These are phyloP conservation scores for Alternaria hordeiaustralica DNA, from an alignment of 2,329 filamentous ascomycete genomes.

Conservation along the genomic window DNA sequence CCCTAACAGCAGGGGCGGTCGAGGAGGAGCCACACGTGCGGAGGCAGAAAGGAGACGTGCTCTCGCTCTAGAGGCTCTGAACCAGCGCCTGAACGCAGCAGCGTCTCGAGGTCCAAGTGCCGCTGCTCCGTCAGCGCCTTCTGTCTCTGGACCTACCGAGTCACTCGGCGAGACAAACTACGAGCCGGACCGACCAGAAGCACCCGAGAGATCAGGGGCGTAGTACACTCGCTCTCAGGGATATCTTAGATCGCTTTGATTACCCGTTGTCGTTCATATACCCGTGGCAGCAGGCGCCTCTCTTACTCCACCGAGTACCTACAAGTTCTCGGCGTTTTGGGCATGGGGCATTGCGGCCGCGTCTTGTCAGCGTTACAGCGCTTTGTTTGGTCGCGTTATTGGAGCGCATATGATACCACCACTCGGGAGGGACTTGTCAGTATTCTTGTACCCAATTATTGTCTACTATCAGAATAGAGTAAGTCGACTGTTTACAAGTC, in stretches of 20 bases:
- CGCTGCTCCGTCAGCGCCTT: slow-evolving; percentile 47
- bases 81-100: slow-evolving; percentile 89
- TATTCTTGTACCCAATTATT: slow-evolving; percentile 26
- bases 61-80: slow-evolving; percentile 86
- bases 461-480: slow-evolving; percentile 24
- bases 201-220: slow-evolving; percentile 25
- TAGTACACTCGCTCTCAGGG: slow-evolving; percentile 15
- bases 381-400: slow-evolving; percentile 15
- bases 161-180: slow-evolving; percentile 53
- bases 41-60: slow-evolving; percentile 91
- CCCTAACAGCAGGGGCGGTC: slow-evolving; percentile 54
- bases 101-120: slow-evolving; percentile 58
- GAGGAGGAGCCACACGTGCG: slow-evolving; percentile 73
- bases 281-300: background rate
- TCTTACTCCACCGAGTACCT: background rate
- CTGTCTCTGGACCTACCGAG: slow-evolving; percentile 36
- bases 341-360: background rate
- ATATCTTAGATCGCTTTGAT: background rate
- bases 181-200: slow-evolving; percentile 49
- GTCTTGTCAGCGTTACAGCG: slow-evolving; percentile 7
- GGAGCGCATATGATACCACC: slow-evolving; percentile 32
- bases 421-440: slow-evolving; percentile 14
- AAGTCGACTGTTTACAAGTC: slow-evolving; percentile 19
- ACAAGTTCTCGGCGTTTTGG: background rate
- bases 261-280: background rate